Conservation (phyloP, 805 yeast species). For the Metschnikowia shivogae region DNA sequence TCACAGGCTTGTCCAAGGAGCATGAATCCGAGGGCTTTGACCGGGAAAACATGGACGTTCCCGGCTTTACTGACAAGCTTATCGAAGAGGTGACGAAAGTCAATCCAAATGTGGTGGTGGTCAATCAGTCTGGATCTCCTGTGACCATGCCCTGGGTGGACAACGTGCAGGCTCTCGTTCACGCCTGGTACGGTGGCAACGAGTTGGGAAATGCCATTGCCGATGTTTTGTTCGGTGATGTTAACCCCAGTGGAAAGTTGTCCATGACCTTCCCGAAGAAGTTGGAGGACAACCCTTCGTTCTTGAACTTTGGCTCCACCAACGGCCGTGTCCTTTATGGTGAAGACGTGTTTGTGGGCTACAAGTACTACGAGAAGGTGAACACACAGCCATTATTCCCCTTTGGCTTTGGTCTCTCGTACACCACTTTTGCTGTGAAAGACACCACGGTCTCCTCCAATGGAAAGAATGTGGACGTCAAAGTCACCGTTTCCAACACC, state of each 20-base stretch:
- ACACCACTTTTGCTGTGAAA: conserved; percentile 22
- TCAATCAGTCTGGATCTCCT: conserved; percentile 34
- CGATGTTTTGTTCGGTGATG: conserved; percentile 30
- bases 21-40: conserved; percentile 33
- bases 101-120: conserved; percentile 28
- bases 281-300: conserved; percentile 27
- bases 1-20: conserved; percentile 26
- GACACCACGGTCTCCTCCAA: conserved; percentile 15
- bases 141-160: conserved; percentile 30
- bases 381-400: conserved; percentile 26
- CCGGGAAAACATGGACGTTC: conserved; percentile 26
- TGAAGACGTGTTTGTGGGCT: conserved; percentile 32
- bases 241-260: conserved; percentile 30
- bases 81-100: conserved; percentile 24
- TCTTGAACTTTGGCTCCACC: conserved; percentile 26
- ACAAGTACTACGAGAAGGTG: conserved; percentile 29
- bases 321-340: conserved; percentile 32
- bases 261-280: conserved; percentile 24
- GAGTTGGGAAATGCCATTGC: conserved; percentile 32
- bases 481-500: conserved; percentile 21
- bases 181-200: conserved; percentile 37
- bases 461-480: conserved; percentile 16
- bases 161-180: conserved; percentile 23
- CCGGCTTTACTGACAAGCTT: conserved; percentile 25
- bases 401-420: conserved; percentile 32